Conservation (phyloP, 2,329 filamentous ascomycete genomes). For the Aspergillus tamarii region DNA sequence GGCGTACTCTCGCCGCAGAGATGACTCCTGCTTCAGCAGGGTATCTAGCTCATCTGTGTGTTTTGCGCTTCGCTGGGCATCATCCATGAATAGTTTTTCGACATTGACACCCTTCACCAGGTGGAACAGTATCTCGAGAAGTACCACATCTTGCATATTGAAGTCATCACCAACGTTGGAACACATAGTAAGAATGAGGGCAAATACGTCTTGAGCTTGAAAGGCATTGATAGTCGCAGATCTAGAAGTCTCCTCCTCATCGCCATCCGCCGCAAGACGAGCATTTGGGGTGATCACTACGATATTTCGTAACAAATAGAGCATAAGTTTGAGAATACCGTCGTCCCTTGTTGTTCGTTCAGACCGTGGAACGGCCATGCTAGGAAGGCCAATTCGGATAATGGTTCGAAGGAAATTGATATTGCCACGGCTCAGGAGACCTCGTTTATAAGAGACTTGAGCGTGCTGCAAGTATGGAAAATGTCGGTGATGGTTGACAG, state of each 20-base stretch:
- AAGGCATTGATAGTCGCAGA: conserved; percentile 88
- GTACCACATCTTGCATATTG: conserved; percentile 80
- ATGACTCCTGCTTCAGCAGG: conserved; percentile 78
- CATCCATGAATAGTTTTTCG: conserved; percentile 81
- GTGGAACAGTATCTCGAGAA: conserved; percentile 92
- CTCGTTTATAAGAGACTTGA: conserved; percentile 86
- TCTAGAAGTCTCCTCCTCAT: conserved; percentile 85
- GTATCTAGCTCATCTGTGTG: conserved; percentile 73
- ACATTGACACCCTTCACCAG: conserved; percentile 86
- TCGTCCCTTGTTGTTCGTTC: conserved; percentile 82
- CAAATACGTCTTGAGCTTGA: conserved; percentile 86
- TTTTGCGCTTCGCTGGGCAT: conserved; percentile 69
- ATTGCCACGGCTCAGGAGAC: conserved; percentile 80
- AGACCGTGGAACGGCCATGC: conserved; percentile 76
- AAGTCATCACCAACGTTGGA: conserved; percentile 96
- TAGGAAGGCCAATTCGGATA: conserved; percentile 78
- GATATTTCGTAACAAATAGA: conserved; percentile 89
- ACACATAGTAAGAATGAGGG: conserved; percentile 79
- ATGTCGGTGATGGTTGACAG: conserved; percentile 89
- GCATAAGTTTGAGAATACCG: conserved; percentile 84
- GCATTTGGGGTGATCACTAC: conserved; percentile 78
- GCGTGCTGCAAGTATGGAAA: conserved; percentile 85
- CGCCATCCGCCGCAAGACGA: conserved; percentile 76
- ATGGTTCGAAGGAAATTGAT: conserved; percentile 77
- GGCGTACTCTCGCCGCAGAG: conserved; percentile 77